Base-by-base conservation (phyloP, 345 rosid species). In the Limnanthes douglasii region DNA sequence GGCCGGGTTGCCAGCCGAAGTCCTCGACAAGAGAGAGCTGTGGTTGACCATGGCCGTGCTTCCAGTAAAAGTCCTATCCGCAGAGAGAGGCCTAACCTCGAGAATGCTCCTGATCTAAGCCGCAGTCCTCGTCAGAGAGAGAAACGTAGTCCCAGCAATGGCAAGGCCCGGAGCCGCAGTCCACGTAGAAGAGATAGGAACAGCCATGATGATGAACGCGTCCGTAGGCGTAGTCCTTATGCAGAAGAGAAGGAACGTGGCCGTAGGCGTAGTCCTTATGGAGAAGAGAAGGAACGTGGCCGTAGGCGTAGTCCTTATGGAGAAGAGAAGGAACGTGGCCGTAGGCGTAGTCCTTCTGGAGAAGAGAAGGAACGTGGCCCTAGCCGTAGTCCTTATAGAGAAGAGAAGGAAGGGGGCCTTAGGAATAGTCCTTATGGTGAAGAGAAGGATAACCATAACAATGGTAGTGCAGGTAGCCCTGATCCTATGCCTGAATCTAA, bases 401-500 rank as follows among this genome's bases (percentile, higher is more conserved):
- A 33, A 61, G 65, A 39, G 63, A 58, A 41, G 53, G 48, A 10
- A 63, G 57, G 37, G 64, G 41, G 60, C 27, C 57, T 57, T 18
- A 69, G 65, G 21, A 51, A 46, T 2, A 75, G 80, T 33, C 46
- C 68, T 6, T 29, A 47, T 31, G 51, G 43, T 0, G n/a, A n/a
- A n/a, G n/a, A n/a, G n/a, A 46, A 51, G 46, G 44, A 51, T 8
- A 53, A 40, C 54, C 78, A 70, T 21, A 37, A 31, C 34, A 66
- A 65, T 14, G 78, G 49, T 38, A 72, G 71, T 45, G 79, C 57
- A 21, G 86, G 64, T 18, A 84, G 86, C 60, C 86, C 86, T 5
- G 34, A 46, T 10, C 43, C 21, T 1, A 11, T 43, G 32, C 50
- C 37, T 36, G 50, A 37, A 34, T 43, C 37, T 5, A 3, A 41